Percentiles rank a stretch among this genome's conserved stretches.
Evolutionary conservation across 129 eudicot genomes (phyloP).

Genomic region (Centaurea solstitialis): DNA sequence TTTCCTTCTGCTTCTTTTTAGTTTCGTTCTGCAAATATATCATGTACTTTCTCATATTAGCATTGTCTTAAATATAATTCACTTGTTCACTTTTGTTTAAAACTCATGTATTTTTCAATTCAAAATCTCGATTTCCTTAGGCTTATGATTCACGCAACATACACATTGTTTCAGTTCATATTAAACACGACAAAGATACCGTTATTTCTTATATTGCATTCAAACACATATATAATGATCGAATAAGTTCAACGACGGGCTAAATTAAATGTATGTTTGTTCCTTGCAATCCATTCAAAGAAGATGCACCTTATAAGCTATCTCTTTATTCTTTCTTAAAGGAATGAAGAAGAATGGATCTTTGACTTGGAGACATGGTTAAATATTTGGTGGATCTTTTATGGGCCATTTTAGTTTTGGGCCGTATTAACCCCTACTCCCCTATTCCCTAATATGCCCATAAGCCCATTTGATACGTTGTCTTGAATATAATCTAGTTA

Average conservation of each 20-base stretch:
- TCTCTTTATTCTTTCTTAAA: neutral
- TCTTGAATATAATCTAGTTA: neutral
- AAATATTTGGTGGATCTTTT: neutral
- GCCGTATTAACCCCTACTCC: neutral
- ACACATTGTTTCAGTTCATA: neutral
- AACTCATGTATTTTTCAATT: neutral
- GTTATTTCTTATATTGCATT: neutral
- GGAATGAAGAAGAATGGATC: neutral
- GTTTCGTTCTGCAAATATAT: neutral
- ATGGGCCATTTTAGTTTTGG: conserved; percentile 9
- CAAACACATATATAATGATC: neutral
- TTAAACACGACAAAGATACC: neutral
- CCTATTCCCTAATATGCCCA: neutral
- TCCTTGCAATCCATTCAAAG: neutral
- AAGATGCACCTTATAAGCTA: neutral
- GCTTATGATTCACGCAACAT: neutral
- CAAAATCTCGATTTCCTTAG: neutral
- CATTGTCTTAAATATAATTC: neutral
- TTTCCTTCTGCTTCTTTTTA: neutral
- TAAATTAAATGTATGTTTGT: neutral
- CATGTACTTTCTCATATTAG: neutral
- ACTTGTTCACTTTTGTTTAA: neutral
- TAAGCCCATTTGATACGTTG: neutral
- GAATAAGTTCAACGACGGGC: neutral
- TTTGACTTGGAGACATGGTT: neutral